Evolutionary conservation across 768 basidiomycete genomes (phyloP), one percentile per base, ranked within the genome.

Genomic region (Tephrocybe rancida): DNA sequence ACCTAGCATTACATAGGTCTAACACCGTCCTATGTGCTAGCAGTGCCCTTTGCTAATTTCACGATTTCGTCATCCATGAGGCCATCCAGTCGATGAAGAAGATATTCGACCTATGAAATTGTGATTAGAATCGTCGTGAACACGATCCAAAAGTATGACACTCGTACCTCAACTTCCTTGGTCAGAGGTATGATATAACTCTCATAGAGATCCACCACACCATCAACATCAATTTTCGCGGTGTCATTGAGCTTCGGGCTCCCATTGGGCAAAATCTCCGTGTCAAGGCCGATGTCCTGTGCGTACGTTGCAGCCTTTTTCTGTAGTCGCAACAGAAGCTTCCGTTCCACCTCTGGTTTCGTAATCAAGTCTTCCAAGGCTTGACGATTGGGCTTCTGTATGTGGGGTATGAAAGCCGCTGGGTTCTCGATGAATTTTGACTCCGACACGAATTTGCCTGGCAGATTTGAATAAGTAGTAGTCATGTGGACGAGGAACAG

Each of bases 361-460:
- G 95, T 95, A 66, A 99, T 98, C 41, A 99, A 75, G 0, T 73
- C 86, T 7, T 90, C 92, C 19, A 99, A 80, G 7, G 86, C 89
- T 35, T 82, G 71, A 16, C 84, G 83, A 68, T 98, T 89, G 8
- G 87, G 86, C 2, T 80, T 80, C 32, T 81, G 80, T 64, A 99
- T 99, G 70, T 95, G 94, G 0, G 95, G 95, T 52, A 99, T 82
- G 71, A 98, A 99, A 9, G 86, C 85, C 30, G 87, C 76, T 18
- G 97, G 96, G 56, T 91, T 77, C 26, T 84, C 81, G n/a, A 80
- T 67, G 76, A 99, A 99, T 68, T 99, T 99, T 24, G 92, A 91
- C 72, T 99, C 97, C 4, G 95, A 94, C 5, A 99, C 97, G 68
- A 99, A 99, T 79, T 98, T 98, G 52, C 97, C 96, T 99, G 65